Percentiles rank a stretch among this genome's conserved stretches.
Evolutionary conservation across 345 rosid species (phyloP).

Genomic region (Eucalyptus sp.): DNA sequence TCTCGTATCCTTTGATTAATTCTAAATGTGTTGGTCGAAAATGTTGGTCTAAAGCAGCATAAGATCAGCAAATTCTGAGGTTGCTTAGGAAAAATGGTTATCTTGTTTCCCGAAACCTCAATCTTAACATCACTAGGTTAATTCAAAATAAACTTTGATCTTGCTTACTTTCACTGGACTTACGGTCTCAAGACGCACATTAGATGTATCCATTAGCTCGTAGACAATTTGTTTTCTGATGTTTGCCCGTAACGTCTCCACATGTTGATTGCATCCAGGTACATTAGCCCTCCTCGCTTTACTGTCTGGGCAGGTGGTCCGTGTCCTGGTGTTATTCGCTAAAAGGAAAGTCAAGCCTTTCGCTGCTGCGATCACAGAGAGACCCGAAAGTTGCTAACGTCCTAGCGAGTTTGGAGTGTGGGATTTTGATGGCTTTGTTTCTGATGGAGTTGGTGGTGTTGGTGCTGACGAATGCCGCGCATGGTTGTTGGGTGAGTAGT

Average conservation of each 20-base stretch:
- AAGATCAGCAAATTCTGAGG: background rate
- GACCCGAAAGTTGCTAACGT: too few species aligned
- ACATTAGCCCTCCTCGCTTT: conserved; percentile 41
- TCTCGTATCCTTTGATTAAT: background rate
- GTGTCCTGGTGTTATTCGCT: too few species aligned
- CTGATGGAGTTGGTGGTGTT: background rate
- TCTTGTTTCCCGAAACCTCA: background rate
- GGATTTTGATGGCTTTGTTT: background rate
- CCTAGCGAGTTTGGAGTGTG: background rate
- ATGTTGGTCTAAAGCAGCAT: background rate
- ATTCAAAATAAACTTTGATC: background rate
- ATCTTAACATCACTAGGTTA: background rate
- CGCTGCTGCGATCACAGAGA: too few species aligned
- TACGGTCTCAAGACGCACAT: background rate
- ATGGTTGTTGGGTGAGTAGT: background rate
- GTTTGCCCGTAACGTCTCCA: too few species aligned
- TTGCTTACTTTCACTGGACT: background rate
- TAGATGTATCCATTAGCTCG: background rate
- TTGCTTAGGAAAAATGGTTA: too few species aligned
- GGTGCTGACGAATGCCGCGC: background rate
- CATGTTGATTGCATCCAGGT: conserved; percentile 23
- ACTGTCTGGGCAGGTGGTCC: too few species aligned
- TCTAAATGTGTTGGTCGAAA: background rate
- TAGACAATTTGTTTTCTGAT: too few species aligned
- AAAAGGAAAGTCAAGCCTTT: too few species aligned